These are phyloP conservation scores for Pseudogymnoascus sp. DNA, from an alignment of 2,329 filamentous ascomycete species.

Conservation along the genomic window DNA sequence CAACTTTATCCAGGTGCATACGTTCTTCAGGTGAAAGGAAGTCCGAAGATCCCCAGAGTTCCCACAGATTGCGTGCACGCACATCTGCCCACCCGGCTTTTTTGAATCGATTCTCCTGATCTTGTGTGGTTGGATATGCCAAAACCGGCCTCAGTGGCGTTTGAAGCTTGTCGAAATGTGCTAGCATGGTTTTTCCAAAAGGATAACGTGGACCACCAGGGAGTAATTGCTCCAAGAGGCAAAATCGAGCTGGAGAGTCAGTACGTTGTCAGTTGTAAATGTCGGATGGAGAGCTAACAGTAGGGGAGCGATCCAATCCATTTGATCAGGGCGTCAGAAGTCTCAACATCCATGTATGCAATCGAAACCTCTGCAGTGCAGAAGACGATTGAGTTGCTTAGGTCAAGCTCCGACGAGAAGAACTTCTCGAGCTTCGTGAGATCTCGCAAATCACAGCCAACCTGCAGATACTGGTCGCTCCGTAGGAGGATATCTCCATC, in stretches of 20 bases:
- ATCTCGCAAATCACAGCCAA: conserved; percentile 74
- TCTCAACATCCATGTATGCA: conserved; percentile 74
- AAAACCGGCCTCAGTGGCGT: conserved; percentile 69
- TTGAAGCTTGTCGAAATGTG: conserved; percentile 71
- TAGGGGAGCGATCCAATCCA: conserved; percentile 64
- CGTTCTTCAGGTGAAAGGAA: conserved; percentile 58
- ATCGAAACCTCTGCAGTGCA: conserved; percentile 87
- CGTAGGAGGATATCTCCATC: conserved; percentile 46
- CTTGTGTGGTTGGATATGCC: conserved; percentile 56
- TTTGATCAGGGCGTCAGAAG: conserved; percentile 63
- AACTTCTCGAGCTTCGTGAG: conserved; percentile 50
- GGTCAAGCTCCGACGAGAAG: conserved; percentile 49
- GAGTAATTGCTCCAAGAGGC: conserved; percentile 76
- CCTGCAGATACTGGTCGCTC: conserved; percentile 65
- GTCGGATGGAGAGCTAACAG: conserved; percentile 10
- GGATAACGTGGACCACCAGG: conserved; percentile 71
- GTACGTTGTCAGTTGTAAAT: not conserved
- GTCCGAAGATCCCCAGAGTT: conserved; percentile 63
- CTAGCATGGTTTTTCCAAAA: conserved; percentile 79
- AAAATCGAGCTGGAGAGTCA: conserved; percentile 59
- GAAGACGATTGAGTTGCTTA: conserved; percentile 54
- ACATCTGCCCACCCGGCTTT: conserved; percentile 59
- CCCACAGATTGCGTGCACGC: conserved; percentile 65
- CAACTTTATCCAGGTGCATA: conserved; percentile 55
- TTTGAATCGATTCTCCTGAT: conserved; percentile 61